Evolutionary conservation across 352 stramenopile species (phyloP), one percentile per base, ranked within the genome.

Genomic region (Thraustotheca clavata): DNA sequence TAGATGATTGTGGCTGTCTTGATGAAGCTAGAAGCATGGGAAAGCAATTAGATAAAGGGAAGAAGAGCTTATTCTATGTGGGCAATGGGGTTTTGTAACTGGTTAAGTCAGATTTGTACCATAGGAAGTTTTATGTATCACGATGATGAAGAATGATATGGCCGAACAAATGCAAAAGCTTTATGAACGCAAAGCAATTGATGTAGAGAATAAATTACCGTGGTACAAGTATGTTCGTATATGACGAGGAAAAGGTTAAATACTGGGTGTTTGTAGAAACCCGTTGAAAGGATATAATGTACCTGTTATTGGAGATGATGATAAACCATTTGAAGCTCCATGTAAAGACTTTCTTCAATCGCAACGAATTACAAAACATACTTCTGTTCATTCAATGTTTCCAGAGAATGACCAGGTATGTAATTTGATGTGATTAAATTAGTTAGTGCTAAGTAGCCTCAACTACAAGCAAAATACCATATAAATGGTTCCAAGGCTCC

Each of bases 221-320:
- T 62, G 55, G 55, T 62, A 50, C 55, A 62, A 62, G 55, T 62
- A 62, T 7, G 55, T 62, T 9, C 39, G 4, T 4, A n/a, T 4
- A 2, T 47, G 39, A 27, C 4, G 39, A 27, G 38, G 38, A n/a
- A 47, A 47, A 27, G 2, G 2, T n/a, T 24, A 47, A 47, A 2
- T 47, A 24, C 39, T 47, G n/a, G n/a, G n/a, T n/a, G n/a, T n/a
- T n/a, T n/a, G 39, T 47, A 47, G 39, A 47, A 47, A 47, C 39
- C 39, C 39, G 4, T 24, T 47, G n/a, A 47, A 47, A 4, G 39
- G 27, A 4, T 47, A 47, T 4, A 24, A 47, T 24, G 4, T 47
- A 27, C n/a, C 39, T 4, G n/a, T 24, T n/a, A 24, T 4, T 47
- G 39, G 22, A n/a, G 39, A 27, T n/a, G n/a, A 27, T 4, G 39